These are phyloP conservation scores for Candida smagusa DNA, from an alignment of 1,139 yeast genomes.

Conservation along the genomic window DNA sequence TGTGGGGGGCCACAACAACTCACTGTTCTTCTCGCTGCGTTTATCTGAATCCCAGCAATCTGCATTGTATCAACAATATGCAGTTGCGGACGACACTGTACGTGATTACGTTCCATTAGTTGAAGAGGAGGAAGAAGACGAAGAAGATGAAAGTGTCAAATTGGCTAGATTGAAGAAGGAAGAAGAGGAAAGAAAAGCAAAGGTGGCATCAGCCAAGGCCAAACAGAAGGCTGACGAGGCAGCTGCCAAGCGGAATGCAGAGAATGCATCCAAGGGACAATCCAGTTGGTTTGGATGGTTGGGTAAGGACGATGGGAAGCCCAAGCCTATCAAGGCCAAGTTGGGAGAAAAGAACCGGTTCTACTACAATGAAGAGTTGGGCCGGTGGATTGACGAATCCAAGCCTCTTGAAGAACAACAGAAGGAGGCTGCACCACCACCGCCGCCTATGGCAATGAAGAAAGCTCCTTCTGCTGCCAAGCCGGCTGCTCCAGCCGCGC, in stretches of 20 bases:
- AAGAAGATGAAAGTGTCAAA: conserved; percentile 10
- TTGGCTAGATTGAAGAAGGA: conserved; percentile 13
- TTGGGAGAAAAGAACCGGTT: conserved; percentile 69
- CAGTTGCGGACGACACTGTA: conserved; percentile 47
- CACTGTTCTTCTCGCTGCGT: conserved; percentile 30
- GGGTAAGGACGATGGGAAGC: conserved; percentile 52
- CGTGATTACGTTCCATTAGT: conserved; percentile 42
- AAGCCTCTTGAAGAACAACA: conserved; percentile 70
- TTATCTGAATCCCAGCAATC: conserved; percentile 47
- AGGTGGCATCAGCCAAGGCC: conserved; percentile 15
- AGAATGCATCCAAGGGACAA: conserved; percentile 3
- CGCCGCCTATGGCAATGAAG: conserved; percentile 61
- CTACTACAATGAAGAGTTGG: conserved; percentile 77
- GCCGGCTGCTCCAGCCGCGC: conserved; percentile 21
- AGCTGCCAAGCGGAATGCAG: conserved; percentile 10
- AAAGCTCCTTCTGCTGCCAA: conserved; percentile 7
- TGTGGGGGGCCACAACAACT: conserved; percentile 26
- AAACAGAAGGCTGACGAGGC: conserved; percentile 13
- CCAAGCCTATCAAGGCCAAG: conserved; percentile 79
- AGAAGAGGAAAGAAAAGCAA: conserved; percentile 14
- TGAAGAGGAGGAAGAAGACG: conserved; percentile 43
- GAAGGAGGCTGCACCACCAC: conserved; percentile 61
- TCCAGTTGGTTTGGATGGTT: conserved; percentile 52
- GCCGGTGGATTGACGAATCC: conserved; percentile 81
- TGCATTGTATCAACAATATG: conserved; percentile 46